Evolutionary conservation across 2,329 filamentous ascomycete genomes (phyloP), one percentile per base, ranked within the genome.

Genomic region (Lasiodiplodia sp.): DNA sequence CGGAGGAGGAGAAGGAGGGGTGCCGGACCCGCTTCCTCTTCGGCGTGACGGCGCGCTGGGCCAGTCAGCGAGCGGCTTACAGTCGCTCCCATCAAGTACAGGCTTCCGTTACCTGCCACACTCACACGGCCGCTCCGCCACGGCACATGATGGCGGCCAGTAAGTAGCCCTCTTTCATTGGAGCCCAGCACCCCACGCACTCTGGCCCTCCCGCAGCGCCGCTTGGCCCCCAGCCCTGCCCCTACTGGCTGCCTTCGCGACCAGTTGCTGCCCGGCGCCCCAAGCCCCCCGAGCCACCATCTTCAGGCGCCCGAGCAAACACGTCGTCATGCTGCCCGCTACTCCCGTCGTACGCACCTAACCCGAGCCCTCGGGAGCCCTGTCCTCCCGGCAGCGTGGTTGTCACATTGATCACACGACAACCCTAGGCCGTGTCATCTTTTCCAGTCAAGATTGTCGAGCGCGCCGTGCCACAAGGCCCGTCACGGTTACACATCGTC

Each of bases 11-110:
- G 44, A n/a, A 68, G 66, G 67, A 68, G 67, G 67, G 67, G 78
- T 80, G 72, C 81, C 85, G 73, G 84, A 86, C 73, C 81, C 80
- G 71, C 79, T 82, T 75, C 81, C 80, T 71, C 79, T 82, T 75
- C 82, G 85, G 74, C 84, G 84, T 79, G 84, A 86, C 77, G 81
- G 80, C 73, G 75, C 78, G 69, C 78, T 86, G 74, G 79, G 79
- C 72, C 81, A 85, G 73, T 80, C 82, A 75, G 74, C 82, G 68
- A 75, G 78, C 68, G 79, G 80, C 73, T 78, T 82, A 65, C 81
- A 79, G 73, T 78, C 82, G 69, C 82, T 85, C 74, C 76, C 81
- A 74, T 76, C 81, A 72, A 80, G 78, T 75, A 84, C 82, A 78
- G 81, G 81, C 76, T 75, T 83, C 80, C 82, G 84, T 80, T 87